Percentiles rank a stretch among this genome's conserved stretches.
phyloP scores from a whole-genome alignment of 371 early-diverging fungal genomes.

The Mortierella sp. region DNA sequence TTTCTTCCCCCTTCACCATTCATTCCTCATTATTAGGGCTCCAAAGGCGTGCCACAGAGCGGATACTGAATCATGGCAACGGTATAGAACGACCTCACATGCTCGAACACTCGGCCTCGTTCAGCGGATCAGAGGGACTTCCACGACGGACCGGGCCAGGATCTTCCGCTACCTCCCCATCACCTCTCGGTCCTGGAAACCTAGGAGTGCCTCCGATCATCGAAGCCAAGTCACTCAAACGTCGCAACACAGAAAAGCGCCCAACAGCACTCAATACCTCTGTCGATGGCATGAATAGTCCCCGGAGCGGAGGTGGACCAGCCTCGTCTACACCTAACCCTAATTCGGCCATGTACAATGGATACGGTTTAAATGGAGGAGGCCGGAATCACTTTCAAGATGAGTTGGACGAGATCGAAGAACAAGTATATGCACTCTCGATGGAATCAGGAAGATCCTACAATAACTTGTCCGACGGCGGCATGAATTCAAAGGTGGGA shows the following conservation, averaged over 20 bases:
- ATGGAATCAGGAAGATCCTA: constrained; percentile 12
- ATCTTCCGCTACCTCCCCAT: constrained; percentile 10
- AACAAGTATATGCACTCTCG: constrained; percentile 27
- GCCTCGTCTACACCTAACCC: constrained; percentile 22
- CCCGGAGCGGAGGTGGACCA: constrained; percentile 9
- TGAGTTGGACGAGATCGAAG: constrained; percentile 40
- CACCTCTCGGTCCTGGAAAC: too few species aligned
- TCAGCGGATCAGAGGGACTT: constrained; percentile 22
- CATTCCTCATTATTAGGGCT: too few species aligned
- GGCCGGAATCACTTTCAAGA: constrained; percentile 31
- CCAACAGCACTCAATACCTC: constrained; percentile 23
- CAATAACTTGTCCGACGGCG: too few species aligned
- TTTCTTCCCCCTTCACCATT: too few species aligned
- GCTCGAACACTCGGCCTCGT: constrained; percentile 40
- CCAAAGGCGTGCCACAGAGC: constrained; percentile 46
- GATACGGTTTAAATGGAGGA: background rate
- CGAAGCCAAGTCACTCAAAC: background rate
- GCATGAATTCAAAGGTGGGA: too few species aligned
- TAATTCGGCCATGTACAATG: constrained; percentile 3
- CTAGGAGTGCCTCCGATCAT: too few species aligned
- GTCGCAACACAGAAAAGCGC: constrained; percentile 46
- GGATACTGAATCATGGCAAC: constrained; percentile 11
- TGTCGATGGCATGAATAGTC: constrained; percentile 9
- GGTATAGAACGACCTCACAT: constrained; percentile 35
- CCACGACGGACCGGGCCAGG: constrained; percentile 21